Evolutionary conservation across 2,329 filamentous ascomycete species (phyloP), one percentile per base, ranked within the genome.

Genomic region (Aspergillus felis): DNA sequence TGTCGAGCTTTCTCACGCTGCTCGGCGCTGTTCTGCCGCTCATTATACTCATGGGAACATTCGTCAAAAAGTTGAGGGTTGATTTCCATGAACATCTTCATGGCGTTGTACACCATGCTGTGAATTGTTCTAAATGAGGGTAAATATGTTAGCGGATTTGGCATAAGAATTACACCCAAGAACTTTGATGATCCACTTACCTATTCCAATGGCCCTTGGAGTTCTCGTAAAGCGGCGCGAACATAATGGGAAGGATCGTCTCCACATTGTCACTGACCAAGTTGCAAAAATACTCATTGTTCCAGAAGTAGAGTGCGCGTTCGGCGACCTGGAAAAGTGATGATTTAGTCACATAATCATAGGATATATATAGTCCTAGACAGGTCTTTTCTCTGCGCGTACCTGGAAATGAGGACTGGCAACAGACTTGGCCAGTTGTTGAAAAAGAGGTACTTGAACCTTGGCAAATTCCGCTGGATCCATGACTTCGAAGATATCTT

Each of bases 31-130:
- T 96, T 96, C 76, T 97, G 93, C 68, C 94, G 89, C 74, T 97
- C 93, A 4, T 92, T 95, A 76, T 99, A 99, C 63, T 97, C 92
- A 71, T 97, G 93, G 38, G 94, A 97, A 78, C 94, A 99, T 72
- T 99, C 94, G 67, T 99, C 94, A 68, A 99, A 99, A 24, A 99
- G 84, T 74, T 97, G 92, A 9, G 94, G 94, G 74, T 97, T 97
- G 70, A 99, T 97, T 75, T 99, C 94, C 94, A 99, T 99, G 76
- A 99, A 99, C 41, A 99, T 84, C 75, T 99, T 99, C 94, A 99
- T 97, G 57, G 94, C 94, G 70, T 97, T 99, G 76, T 97, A 97
- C 10, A 99, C 94, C 93, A 99, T 97, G 73, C 94, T 94, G 71
- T 99, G 94, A 65, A 99, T 99, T 7, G 94, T 99, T 69, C 94